phyloP scores from a whole-genome alignment of 345 rosid species.

The Anacardium occidentale region DNA sequence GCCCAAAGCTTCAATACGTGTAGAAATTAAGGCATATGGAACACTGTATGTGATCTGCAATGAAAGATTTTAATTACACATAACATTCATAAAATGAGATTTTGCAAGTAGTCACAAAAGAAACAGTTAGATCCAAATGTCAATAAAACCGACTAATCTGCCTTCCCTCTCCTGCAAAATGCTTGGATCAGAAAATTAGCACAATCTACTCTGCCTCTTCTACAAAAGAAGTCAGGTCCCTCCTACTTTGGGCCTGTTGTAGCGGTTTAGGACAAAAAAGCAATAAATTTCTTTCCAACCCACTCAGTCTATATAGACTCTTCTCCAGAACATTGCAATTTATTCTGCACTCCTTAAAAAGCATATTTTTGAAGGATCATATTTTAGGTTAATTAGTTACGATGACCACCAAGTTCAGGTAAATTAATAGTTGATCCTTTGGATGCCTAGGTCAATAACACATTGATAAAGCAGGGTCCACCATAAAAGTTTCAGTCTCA shows the following conservation, averaged over 20 bases:
- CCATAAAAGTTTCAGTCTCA: not conserved
- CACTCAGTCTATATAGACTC: not conserved
- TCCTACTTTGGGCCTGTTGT: not conserved
- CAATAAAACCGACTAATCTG: not conserved
- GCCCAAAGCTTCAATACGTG: slow-evolving; percentile 81
- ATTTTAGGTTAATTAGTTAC: not conserved
- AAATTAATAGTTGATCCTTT: slow-evolving; percentile 7
- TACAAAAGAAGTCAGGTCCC: slow-evolving; percentile 7
- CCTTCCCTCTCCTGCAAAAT: slow-evolving; percentile 7
- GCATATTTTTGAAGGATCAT: not conserved
- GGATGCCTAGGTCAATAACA: not conserved
- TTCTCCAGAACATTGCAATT: not conserved
- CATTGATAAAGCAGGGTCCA: slow-evolving; percentile 1
- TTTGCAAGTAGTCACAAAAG: slow-evolving; percentile 4
- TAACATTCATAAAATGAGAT: slow-evolving; percentile 19
- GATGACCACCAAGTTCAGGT: slow-evolving; percentile 5
- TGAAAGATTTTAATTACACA: slow-evolving; percentile 24
- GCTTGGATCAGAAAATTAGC: not conserved
- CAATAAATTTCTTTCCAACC: not conserved
- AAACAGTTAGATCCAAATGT: slow-evolving; percentile 2
- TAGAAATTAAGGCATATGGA: slow-evolving; percentile 88
- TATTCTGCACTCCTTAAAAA: not conserved
- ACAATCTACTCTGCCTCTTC: not conserved
- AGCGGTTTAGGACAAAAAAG: slow-evolving; percentile 6
- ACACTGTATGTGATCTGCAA: slow-evolving; percentile 89